phyloP scores from a whole-genome alignment of 306 rosid genomes.

The Pyrus betulifolia region DNA sequence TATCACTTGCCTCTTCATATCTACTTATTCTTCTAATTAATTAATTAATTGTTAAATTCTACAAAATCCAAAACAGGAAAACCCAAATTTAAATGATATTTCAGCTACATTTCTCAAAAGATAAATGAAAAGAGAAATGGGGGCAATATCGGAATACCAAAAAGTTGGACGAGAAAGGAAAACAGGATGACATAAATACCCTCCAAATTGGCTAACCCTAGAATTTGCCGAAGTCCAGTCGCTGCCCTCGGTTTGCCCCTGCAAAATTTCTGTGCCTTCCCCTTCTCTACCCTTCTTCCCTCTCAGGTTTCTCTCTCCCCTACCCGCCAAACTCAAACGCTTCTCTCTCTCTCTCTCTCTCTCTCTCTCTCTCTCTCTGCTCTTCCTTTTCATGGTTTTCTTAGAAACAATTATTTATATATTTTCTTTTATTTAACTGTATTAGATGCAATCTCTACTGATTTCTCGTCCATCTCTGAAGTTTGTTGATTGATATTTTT shows the following conservation, averaged over 20 bases:
- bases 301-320: conserved; percentile 31
- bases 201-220: conserved; percentile 24
- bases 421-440: not conserved
- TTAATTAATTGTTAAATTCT: too few relatives aligned
- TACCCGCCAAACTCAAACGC: conserved; percentile 16
- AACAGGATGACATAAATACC: conserved; percentile 25
- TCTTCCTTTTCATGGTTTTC: not conserved
- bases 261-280: conserved; percentile 19
- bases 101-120: not conserved
- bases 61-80: too few relatives aligned
- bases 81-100: too few relatives aligned
- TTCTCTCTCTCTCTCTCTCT: too few relatives aligned
- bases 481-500: not conserved
- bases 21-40: too few relatives aligned
- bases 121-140: not conserved
- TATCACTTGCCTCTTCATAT: too few relatives aligned
- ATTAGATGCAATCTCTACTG: not conserved
- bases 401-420: not conserved
- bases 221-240: conserved; percentile 1
- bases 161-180: not conserved
- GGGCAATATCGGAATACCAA: conserved; percentile 6
- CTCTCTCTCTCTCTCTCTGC: not conserved
- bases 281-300: conserved; percentile 23
- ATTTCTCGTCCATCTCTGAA: not conserved
- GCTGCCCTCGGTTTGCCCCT: conserved; percentile 17